A percentile compares a stretch with the other conserved stretches of the same genome.
Evolutionary conservation across 73 alveolate species (phyloP).

Genomic region (Effrenium voratum): DNA sequence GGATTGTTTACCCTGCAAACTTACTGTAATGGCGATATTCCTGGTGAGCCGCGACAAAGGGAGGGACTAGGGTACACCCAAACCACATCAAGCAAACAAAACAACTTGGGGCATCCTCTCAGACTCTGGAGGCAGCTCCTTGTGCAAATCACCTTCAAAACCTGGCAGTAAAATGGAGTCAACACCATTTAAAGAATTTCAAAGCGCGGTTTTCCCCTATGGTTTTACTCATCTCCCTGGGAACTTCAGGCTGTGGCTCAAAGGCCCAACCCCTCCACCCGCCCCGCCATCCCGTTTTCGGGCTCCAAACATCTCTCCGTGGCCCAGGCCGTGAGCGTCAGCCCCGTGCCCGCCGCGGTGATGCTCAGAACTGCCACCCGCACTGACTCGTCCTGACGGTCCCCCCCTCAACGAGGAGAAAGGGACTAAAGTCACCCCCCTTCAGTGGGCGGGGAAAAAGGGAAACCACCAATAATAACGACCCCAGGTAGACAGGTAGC

Average conservation of each 20-base stretch:
- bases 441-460: neutral
- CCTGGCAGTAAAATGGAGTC: too few species aligned
- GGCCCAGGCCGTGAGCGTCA: constrained; percentile 96
- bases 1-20: too few species aligned
- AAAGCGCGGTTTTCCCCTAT: neutral
- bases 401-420: neutral
- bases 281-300: too few species aligned
- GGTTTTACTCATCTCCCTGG: neutral
- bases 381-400: constrained; percentile 76
- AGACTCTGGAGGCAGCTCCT: neutral
- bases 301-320: too few species aligned
- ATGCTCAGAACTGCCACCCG: constrained; percentile 97
- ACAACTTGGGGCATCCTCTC: neutral
- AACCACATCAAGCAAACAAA: neutral
- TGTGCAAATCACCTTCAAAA: too few species aligned
- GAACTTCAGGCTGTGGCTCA: too few species aligned
- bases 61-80: too few species aligned
- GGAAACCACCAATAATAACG: neutral
- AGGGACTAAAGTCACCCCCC: too few species aligned
- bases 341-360: constrained; percentile 97
- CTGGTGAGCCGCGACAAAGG: too few species aligned
- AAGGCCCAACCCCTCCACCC: too few species aligned
- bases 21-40: too few species aligned
- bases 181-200: neutral
- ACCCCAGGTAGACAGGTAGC: neutral